Evolutionary conservation across 202 grass and related monocot species (phyloP).

Genomic region (Zoysia matrella): DNA sequence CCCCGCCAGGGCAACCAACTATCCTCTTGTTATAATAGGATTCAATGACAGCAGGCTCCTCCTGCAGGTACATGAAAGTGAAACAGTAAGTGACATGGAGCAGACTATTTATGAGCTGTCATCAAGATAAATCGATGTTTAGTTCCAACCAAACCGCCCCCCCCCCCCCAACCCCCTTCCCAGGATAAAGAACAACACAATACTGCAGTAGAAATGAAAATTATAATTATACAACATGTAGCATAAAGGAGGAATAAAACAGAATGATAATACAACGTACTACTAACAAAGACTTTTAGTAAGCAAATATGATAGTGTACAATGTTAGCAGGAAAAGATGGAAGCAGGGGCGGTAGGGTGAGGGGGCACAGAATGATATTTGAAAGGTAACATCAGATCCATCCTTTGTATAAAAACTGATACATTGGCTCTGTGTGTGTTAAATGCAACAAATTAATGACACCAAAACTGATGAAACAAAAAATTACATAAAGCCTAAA

Average conservation of each 20-base stretch:
- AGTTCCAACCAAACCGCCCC: neutral
- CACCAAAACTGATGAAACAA: neutral
- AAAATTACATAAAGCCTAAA: neutral
- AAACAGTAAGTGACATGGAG: slow-evolving; percentile 42
- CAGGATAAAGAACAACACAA: neutral
- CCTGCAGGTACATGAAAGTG: slow-evolving; percentile 56
- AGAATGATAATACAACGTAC: neutral
- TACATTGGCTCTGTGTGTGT: neutral
- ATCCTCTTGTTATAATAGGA: slow-evolving; percentile 93
- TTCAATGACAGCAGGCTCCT: slow-evolving; percentile 82
- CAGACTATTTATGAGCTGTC: neutral
- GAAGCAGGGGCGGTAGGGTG: neutral
- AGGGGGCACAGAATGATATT: neutral
- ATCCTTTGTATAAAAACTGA: neutral
- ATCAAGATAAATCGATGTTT: neutral
- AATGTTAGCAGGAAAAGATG: neutral
- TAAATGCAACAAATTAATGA: neutral
- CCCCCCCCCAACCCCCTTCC: neutral
- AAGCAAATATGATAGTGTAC: neutral
- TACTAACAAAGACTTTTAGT: neutral
- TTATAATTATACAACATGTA: neutral
- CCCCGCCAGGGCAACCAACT: slow-evolving; percentile 90
- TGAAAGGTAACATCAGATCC: neutral
- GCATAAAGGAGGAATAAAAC: neutral
- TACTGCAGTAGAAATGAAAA: neutral